phyloP scores from a whole-genome alignment of 805 yeast genomes.

The Candida berthetii region DNA sequence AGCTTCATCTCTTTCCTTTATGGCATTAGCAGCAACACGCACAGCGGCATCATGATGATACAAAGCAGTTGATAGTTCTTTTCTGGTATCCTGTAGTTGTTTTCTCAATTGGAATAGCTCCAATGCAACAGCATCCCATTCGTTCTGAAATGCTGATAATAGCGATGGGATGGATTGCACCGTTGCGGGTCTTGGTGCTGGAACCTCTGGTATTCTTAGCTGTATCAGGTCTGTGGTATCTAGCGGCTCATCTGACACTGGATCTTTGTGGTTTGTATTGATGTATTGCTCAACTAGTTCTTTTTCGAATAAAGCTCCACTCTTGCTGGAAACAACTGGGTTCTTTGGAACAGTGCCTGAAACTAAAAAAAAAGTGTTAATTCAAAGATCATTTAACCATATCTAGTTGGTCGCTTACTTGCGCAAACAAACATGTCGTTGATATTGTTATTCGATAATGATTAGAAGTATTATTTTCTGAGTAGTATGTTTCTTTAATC shows the following conservation, averaged over 20 bases:
- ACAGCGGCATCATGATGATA: conserved; percentile 90
- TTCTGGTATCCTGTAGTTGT: conserved; percentile 57
- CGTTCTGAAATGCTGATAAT: conserved; percentile 71
- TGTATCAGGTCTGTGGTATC: conserved; percentile 50
- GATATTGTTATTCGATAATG: background rate
- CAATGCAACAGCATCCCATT: conserved; percentile 83
- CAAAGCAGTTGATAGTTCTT: conserved; percentile 70
- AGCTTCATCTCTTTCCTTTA: conserved; percentile 74
- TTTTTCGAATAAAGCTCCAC: conserved; percentile 67
- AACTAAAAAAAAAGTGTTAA: conserved; percentile 21
- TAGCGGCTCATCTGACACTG: conserved; percentile 62
- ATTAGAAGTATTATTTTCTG: no score
- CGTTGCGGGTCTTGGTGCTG: conserved; percentile 36
- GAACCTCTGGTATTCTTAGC: conserved; percentile 26
- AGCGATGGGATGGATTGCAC: conserved; percentile 72
- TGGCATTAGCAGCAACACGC: conserved; percentile 70
- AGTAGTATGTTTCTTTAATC: no score
- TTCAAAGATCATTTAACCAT: background rate
- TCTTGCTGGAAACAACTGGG: conserved; percentile 73
- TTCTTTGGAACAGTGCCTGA: conserved; percentile 66
- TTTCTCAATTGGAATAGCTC: conserved; percentile 75
- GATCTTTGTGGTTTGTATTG: conserved; percentile 64
- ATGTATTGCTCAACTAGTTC: conserved; percentile 56
- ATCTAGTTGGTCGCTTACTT: background rate
- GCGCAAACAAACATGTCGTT: background rate